Conservation (phyloP, 306 rosid genomes). For the peach (Prunus persica) region Prunus_persica_NCBIv2 NC_034009.1:32248001-32248500, state of each 20-base stretch:
- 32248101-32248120: not conserved
- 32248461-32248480: not conserved
- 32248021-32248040: not conserved
- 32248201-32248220: not conserved
- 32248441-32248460: not conserved
- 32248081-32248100: not conserved
- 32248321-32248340: not conserved
- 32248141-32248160: not conserved
- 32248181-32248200: not conserved
- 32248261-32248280: not conserved
- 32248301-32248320: not conserved
- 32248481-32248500: not conserved
- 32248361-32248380: not conserved
- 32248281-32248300: not conserved
- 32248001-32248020: constrained; percentile 48
- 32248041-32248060: not conserved
- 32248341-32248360: not conserved
- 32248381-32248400: not conserved
- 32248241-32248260: not conserved
- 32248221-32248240: no score
- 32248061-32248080: not conserved
- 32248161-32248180: not conserved
- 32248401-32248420: not conserved
- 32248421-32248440: not conserved
- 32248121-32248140: not conserved